Evolutionary conservation across 371 early-diverging fungal species (phyloP).

Genomic region (Mortierella sp.): DNA sequence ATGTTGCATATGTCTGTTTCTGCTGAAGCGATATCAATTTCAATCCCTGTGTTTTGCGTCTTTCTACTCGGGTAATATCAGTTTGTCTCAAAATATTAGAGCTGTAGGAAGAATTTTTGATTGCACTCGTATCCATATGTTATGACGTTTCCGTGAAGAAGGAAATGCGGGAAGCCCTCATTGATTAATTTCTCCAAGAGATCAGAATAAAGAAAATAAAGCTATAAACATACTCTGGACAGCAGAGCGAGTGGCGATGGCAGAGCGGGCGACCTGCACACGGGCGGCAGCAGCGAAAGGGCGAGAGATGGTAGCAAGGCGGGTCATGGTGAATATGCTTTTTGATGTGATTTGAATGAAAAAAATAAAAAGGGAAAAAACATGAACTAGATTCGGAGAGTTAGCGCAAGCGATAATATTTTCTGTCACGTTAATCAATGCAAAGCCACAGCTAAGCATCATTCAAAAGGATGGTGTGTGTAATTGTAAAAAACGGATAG

Average conservation of each 20-base stretch:
- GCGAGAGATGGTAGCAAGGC: slow-evolving; percentile 42
- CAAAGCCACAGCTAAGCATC: background rate
- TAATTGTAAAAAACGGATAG: too few species aligned
- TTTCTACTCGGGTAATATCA: too few species aligned
- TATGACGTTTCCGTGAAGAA: too few species aligned
- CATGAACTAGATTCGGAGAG: background rate
- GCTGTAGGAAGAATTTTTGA: too few species aligned
- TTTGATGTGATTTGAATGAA: background rate
- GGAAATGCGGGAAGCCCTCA: too few species aligned
- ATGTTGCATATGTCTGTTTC: too few species aligned
- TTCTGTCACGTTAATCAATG: background rate
- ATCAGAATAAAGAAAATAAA: background rate
- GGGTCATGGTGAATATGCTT: slow-evolving; percentile 32
- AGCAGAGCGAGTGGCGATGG: slow-evolving; percentile 46
- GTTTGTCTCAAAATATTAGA: too few species aligned
- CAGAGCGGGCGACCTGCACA: slow-evolving; percentile 49
- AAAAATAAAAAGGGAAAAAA: background rate
- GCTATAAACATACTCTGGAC: slow-evolving; percentile 43
- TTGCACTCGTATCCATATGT: too few species aligned
- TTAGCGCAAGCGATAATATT: background rate
- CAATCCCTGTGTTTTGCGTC: too few species aligned
- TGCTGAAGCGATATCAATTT: too few species aligned
- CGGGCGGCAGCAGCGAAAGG: slow-evolving; percentile 50
- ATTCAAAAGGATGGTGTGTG: background rate
- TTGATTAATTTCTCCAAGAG: background rate